These are phyloP conservation scores for Termitomyces titanicus DNA, from an alignment of 768 basidiomycete species.

Conservation along the genomic window DNA sequence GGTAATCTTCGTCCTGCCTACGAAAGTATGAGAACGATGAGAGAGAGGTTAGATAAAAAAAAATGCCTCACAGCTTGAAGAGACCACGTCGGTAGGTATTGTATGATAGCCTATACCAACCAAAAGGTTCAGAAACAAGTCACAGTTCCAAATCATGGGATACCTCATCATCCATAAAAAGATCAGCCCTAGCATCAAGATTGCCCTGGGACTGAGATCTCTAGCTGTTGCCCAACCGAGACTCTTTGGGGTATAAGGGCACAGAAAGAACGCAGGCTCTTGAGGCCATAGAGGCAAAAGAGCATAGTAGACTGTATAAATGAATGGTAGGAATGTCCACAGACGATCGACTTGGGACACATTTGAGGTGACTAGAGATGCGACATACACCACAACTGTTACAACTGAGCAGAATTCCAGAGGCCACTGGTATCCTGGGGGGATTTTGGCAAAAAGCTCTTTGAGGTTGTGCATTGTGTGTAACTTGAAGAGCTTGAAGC, in stretches of 20 bases:
- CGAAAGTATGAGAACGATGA: neutral
- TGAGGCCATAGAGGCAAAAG: constrained; percentile 61
- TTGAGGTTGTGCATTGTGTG: constrained; percentile 6
- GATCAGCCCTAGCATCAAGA: constrained; percentile 70
- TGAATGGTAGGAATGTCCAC: constrained; percentile 74
- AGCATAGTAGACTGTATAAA: constrained; percentile 83
- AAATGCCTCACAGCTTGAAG: constrained; percentile 55
- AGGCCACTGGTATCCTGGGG: constrained; percentile 55
- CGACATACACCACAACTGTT: constrained; percentile 48
- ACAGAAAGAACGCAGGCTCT: constrained; percentile 35
- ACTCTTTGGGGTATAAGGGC: constrained; percentile 54
- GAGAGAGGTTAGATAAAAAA: neutral
- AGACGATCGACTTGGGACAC: constrained; percentile 87
- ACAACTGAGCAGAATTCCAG: constrained; percentile 52
- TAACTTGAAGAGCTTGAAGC: too few relatives aligned
- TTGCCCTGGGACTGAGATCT: constrained; percentile 65
- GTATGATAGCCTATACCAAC: constrained; percentile 53
- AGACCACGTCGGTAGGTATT: constrained; percentile 85
- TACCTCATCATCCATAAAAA: constrained; percentile 65
- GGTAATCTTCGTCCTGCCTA: constrained; percentile 87
- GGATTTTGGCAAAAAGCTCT: constrained; percentile 19
- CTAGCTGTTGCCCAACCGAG: constrained; percentile 34
- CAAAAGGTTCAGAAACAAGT: constrained; percentile 10
- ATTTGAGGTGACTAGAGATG: constrained; percentile 69
- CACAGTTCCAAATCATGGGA: constrained; percentile 13